Evolutionary conservation across 139 green algal genomes (phyloP).

Genomic region (Chlamydomonas sphaeroides): DNA sequence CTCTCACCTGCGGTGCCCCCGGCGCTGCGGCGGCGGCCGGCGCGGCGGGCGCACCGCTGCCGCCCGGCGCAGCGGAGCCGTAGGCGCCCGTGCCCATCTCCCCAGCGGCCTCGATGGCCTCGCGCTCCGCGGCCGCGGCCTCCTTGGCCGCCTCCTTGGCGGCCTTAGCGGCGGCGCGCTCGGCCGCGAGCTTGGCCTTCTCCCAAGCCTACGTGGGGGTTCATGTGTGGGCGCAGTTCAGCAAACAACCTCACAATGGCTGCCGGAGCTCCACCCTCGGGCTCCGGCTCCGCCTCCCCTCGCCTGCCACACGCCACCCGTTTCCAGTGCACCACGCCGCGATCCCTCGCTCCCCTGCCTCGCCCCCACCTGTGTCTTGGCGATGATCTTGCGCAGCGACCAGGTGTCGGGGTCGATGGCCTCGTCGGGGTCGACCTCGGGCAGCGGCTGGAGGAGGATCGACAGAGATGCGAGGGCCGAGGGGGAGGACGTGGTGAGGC

Average conservation of each 20-base stretch:
- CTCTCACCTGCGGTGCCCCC: neutral
- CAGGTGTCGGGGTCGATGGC: constrained; percentile 32
- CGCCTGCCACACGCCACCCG: too few relatives aligned
- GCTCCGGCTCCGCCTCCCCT: too few relatives aligned
- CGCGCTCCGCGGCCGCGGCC: neutral
- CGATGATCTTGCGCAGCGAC: constrained; percentile 35
- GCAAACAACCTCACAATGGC: too few relatives aligned
- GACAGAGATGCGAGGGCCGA: neutral
- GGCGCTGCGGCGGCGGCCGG: neutral
- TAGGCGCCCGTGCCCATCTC: neutral
- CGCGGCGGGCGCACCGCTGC: neutral
- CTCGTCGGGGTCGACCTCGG: constrained; percentile 3
- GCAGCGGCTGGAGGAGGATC: neutral
- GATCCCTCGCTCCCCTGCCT: neutral
- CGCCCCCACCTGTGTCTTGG: constrained; percentile 15
- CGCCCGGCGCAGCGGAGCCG: neutral
- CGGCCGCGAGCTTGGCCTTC: constrained; percentile 28
- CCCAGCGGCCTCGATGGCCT: neutral
- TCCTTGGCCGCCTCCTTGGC: neutral
- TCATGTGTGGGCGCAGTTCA: too few relatives aligned
- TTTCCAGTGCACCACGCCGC: too few relatives aligned
- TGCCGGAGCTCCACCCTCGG: too few relatives aligned
- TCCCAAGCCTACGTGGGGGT: constrained; percentile 8
- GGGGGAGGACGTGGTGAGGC: neutral
- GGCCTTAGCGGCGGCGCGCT: neutral